Conservation (phyloP, 768 basidiomycete genomes). For the Terana coerulea region DNA sequence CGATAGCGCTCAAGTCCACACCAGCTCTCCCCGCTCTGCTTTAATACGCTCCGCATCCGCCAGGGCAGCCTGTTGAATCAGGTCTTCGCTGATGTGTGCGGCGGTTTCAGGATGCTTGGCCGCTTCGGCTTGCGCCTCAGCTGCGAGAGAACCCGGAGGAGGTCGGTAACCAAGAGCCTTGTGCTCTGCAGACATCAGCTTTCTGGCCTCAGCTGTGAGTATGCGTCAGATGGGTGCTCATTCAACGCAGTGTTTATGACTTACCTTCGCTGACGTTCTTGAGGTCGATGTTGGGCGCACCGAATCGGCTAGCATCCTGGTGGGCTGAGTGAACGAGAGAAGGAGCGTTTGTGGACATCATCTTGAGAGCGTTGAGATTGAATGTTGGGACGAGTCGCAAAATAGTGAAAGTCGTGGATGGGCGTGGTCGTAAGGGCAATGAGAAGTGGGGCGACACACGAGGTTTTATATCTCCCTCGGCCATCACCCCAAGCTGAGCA, state of each 20-base stretch:
- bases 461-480: background rate
- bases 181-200: slow-evolving; percentile 33
- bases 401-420: background rate
- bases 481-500: background rate
- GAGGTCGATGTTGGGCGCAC: slow-evolving; percentile 10
- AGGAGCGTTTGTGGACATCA: slow-evolving; percentile 11
- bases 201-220: slow-evolving; percentile 14
- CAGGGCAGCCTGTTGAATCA: slow-evolving; percentile 15
- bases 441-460: background rate
- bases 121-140: slow-evolving; percentile 23
- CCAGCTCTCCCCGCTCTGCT: slow-evolving; percentile 7
- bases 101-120: slow-evolving; percentile 21
- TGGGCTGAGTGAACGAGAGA: background rate
- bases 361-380: slow-evolving; percentile 3
- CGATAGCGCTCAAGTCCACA: slow-evolving; percentile 17
- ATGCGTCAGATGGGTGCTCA: background rate
- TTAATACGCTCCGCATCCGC: slow-evolving; percentile 20
- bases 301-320: slow-evolving; percentile 5
- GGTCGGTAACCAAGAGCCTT: slow-evolving; percentile 34
- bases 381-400: background rate
- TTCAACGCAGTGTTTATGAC: background rate
- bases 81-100: slow-evolving; percentile 9
- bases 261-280: slow-evolving; percentile 25
- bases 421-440: background rate
- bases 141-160: slow-evolving; percentile 31